Base-by-base conservation (phyloP, 129 eudicot species). In the Artemisia tridentata region DNA sequence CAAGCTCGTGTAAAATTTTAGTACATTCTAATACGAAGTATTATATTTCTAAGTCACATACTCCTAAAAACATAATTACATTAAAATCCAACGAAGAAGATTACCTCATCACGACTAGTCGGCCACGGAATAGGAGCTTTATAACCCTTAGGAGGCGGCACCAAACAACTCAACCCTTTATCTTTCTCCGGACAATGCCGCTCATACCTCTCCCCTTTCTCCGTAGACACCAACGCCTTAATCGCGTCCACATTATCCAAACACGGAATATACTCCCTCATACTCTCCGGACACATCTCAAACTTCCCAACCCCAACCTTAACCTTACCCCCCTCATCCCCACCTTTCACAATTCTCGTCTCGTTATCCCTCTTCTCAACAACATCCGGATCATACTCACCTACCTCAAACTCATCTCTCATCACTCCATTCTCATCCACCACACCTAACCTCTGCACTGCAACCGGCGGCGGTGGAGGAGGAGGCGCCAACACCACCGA, bases 251-350 rank as follows among this genome's bases (percentile, higher is more conserved):
- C 84, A 38, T 93, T 93, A 29, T 93, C 98, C 88, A 93, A 76
- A 79, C 98, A 93, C 27, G 98, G 98, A 72, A 93, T 89, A 72
- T 89, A 87, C 80, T 93, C 98, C 58, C 86, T 87, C 95, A 85
- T 87, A 63, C 87, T 85, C 71, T 23, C 82, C 17, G 78, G 78
- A 72, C 98, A 93, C 59, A 79, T 19, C 61, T 71, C 82, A 41
- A 89, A 93, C 74, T 87, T 93, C 61, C 62, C 67, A 70, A 88
- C 88, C 81, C 78, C 73, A 78, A 80, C 67, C n/a, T n/a, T n/a
- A n/a, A n/a, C 79, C 55, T 65, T 58, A 49, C 79, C 9, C 67
- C 23, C 20, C 72, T n/a, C n/a, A n/a, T n/a, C 86, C 45, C 67
- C 85, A 62, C 58, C 77, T 45, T 74, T 84, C 49, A 75, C 81